Evolutionary conservation across 2,329 filamentous ascomycete genomes (phyloP), one percentile per base, ranked within the genome.

Genomic region (Ophiostoma sp.): DNA sequence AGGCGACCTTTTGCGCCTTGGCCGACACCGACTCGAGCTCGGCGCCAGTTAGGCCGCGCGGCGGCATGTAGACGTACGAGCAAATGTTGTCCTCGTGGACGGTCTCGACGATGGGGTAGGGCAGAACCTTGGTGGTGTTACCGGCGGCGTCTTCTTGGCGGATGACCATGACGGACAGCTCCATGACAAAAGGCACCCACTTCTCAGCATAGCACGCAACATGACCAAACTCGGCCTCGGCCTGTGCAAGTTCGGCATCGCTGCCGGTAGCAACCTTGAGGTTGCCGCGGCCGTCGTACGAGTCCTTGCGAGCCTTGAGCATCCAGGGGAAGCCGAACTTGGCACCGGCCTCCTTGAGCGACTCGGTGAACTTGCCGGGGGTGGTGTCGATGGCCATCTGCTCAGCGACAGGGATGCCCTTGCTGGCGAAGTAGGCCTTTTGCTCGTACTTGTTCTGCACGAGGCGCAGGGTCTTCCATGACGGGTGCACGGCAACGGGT

Each of bases 391-490:
- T 80, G 35, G 89, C 85, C 68, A 89, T 81, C 75, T 92, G 91
- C 64, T 88, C 84, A 0, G 92, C 91, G 71, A 93, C 89, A 31
- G 90, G 88, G 6, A 97, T 88, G 0, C 85, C 87, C 72, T 87
- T 83, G 73, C 86, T 83, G 64, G 83, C 81, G 70, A 97, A 83
- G 77, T 96, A 90, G 78, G 91, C 86, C 80, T 98, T 97, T 78
- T 98, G 94, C 73, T 87, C 82, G 78, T 87, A 97, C 82, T 98
- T 98, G 82, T 98, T 93, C 82, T 97, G 94, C 76, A 98, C 96
- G 23, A 90, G 88, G 39, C 92, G 87, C 69, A 98, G 85, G 1
- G 94, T 96, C 80, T 88, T 87, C 90, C 92, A 96, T 72, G 89
- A 92, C 1, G 94, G 93, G 77, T 97, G 88, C 1, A 92, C 84